Conservation (phyloP, 306 rosid genomes). For the Cicer yamashitae region DNA sequence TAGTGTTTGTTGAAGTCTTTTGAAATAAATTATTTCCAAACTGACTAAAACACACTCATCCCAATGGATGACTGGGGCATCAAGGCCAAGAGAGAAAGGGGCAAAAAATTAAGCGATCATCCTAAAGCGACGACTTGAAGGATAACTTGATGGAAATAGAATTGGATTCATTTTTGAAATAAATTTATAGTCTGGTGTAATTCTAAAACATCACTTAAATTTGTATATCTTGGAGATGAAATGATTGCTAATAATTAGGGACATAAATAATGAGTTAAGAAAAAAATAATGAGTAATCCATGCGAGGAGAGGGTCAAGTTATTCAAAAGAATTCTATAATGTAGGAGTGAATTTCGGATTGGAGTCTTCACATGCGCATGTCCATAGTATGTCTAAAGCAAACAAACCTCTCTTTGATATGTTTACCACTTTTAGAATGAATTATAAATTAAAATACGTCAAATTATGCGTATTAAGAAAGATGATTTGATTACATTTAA, state of each 20-base stretch:
- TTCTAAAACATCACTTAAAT: neutral
- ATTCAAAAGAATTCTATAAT: slow-evolving; percentile 13
- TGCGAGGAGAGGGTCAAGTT: neutral
- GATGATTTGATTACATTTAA: too few species aligned
- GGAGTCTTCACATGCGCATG: slow-evolving; percentile 13
- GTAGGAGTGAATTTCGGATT: slow-evolving; percentile 47
- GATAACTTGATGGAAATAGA: neutral
- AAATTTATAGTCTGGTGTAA: neutral
- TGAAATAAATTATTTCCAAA: too few species aligned
- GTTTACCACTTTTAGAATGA: too few species aligned
- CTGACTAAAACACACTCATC: too few species aligned
- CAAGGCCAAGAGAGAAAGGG: neutral
- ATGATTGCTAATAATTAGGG: slow-evolving; percentile 38
- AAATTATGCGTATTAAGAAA: too few species aligned
- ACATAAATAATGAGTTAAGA: slow-evolving; percentile 5
- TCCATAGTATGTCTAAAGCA: too few species aligned
- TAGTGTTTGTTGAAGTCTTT: too few species aligned
- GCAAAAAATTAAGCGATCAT: neutral
- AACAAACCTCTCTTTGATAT: too few species aligned
- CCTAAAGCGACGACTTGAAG: neutral
- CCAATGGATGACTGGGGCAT: neutral
- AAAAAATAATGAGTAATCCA: neutral
- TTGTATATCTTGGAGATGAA: neutral
- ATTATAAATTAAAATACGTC: too few species aligned
- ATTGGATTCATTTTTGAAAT: neutral